Evolutionary conservation across 1,284 basidiomycete genomes (phyloP).

Genomic region (Leccinum griseonigrum): DNA sequence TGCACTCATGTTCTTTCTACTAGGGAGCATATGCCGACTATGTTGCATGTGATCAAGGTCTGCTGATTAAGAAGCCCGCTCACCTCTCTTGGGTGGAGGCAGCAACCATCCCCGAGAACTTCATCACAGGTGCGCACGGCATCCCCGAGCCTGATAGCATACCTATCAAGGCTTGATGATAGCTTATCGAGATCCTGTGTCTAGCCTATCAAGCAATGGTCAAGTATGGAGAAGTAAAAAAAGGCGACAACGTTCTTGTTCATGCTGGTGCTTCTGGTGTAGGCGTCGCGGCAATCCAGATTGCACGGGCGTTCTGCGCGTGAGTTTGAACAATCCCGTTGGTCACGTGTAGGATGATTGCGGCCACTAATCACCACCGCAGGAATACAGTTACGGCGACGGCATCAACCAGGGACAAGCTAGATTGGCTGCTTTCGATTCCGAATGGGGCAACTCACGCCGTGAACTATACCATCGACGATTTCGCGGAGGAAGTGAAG

Average conservation of each 20-base stretch:
- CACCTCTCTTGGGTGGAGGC: slow-evolving; percentile 82
- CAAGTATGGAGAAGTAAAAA: slow-evolving; percentile 65
- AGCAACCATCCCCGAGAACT: slow-evolving; percentile 84
- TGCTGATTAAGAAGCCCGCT: slow-evolving; percentile 75
- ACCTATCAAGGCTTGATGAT: slow-evolving; percentile 4
- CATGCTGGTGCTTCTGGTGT: slow-evolving; percentile 93
- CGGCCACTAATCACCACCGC: slow-evolving; percentile 10
- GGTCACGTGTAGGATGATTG: slow-evolving; percentile 6
- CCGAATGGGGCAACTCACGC: slow-evolving; percentile 68
- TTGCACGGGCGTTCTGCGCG: slow-evolving; percentile 77
- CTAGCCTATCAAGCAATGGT: slow-evolving; percentile 82
- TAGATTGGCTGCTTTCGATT: slow-evolving; percentile 70
- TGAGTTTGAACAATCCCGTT: slow-evolving; percentile 39
- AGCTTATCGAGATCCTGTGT: slow-evolving; percentile 1
- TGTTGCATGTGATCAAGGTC: slow-evolving; percentile 64
- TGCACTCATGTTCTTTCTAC: slow-evolving; percentile 9
- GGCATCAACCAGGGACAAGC: slow-evolving; percentile 83
- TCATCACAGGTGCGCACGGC: slow-evolving; percentile 67
- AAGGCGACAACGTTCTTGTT: slow-evolving; percentile 77
- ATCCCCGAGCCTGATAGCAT: slow-evolving; percentile 8
- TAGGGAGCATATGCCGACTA: slow-evolving; percentile 94
- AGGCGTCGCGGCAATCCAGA: slow-evolving; percentile 87
- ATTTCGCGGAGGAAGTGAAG: slow-evolving; percentile 73
- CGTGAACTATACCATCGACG: slow-evolving; percentile 85
- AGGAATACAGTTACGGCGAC: slow-evolving; percentile 79